Evolutionary conservation across 2,329 filamentous ascomycete species (phyloP), one percentile per base, ranked within the genome.

Genomic region (Fusarium protoensiforme): DNA sequence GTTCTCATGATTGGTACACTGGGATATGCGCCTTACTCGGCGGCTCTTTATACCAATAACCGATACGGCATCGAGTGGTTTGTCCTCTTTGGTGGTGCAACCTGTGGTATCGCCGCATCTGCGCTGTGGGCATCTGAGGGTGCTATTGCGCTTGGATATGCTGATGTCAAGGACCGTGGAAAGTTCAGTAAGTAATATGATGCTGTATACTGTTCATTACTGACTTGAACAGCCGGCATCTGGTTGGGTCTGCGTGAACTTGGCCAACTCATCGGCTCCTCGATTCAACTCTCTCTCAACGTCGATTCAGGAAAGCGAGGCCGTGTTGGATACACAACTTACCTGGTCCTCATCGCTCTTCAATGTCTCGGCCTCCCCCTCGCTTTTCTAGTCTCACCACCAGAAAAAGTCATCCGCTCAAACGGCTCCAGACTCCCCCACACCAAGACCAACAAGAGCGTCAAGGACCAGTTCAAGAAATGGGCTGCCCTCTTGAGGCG

Each of bases 191-290:
- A 46, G 73, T 75, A 7, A 24, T 3, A 43, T 41, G 7, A 5
- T 0, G 1, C 5, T 9, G 5, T 1, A 0, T 0, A 2, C 0
- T 14, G 16, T 27, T 6, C 11, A 16, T 6, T 8, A 0, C 66
- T 77, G 38, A 75, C 58, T n/a, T 11, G 31, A 14, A 38, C 29
- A 81, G 82, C 85, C 46, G 86, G 85, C 3, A 88, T 88, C 38
- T 89, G 87, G 87, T 84, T 89, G 6, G 85, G 86, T 8, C 83
- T 88, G 9, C 84, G 86, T 8, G 86, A 88, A 65, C 82, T 88
- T 9, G 87, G 87, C 1, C 87, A 87, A 64, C 82, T 89, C 24
- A 85, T 89, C 62, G 87, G 87, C 3, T 83, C 85, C 3, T 84
- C 86, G 0, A 87, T 88, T 33, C 85, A 87, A 29, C 82, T 88